These are phyloP conservation scores for Glonium stellatum DNA, from an alignment of 495 filamentous ascomycete species.

Conservation along the genomic window DNA sequence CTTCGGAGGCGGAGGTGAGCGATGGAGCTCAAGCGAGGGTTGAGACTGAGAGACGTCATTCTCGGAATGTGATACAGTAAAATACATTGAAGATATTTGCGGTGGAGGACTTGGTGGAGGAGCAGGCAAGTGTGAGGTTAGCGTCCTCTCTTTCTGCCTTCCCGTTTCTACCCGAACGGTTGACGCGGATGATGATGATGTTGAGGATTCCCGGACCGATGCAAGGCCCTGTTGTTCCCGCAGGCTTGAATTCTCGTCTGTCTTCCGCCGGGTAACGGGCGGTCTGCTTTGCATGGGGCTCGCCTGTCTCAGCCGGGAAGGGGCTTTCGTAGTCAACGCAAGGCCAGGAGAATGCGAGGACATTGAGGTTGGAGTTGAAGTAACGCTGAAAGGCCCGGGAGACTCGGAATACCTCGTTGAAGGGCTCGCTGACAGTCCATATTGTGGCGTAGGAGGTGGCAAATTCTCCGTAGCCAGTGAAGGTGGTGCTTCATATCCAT, in stretches of 20 bases:
- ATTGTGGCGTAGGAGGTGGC: constrained; percentile 27
- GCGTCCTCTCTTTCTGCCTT: constrained; percentile 42
- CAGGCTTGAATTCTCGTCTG: constrained; percentile 44
- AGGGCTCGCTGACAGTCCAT: constrained; percentile 51
- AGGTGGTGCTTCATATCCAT: constrained; percentile 11
- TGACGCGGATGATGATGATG: constrained; percentile 38
- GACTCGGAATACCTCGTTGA: constrained; percentile 94
- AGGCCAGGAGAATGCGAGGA: constrained; percentile 92
- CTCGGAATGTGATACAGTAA: constrained; percentile 24
- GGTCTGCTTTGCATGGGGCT: constrained; percentile 62
- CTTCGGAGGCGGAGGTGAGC: constrained; percentile 1
- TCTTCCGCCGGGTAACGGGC: constrained; percentile 57
- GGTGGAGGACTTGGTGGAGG: constrained; percentile 56
- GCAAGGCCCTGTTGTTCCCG: constrained; percentile 52
- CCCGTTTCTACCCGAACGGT: constrained; percentile 38
- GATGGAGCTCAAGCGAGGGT: constrained; percentile 2
- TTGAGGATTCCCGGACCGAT: constrained; percentile 52
- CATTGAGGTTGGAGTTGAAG: constrained; percentile 90
- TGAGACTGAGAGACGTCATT: not conserved
- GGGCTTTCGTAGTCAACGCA: constrained; percentile 52
- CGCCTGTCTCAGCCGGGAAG: constrained; percentile 52
- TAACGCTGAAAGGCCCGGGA: constrained; percentile 80
- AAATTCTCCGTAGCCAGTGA: constrained; percentile 20
- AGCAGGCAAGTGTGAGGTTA: constrained; percentile 39
- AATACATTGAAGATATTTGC: constrained; percentile 56